Base-by-base conservation (phyloP, 1,284 basidiomycete genomes). In the Leccinum subfulvum region DNA sequence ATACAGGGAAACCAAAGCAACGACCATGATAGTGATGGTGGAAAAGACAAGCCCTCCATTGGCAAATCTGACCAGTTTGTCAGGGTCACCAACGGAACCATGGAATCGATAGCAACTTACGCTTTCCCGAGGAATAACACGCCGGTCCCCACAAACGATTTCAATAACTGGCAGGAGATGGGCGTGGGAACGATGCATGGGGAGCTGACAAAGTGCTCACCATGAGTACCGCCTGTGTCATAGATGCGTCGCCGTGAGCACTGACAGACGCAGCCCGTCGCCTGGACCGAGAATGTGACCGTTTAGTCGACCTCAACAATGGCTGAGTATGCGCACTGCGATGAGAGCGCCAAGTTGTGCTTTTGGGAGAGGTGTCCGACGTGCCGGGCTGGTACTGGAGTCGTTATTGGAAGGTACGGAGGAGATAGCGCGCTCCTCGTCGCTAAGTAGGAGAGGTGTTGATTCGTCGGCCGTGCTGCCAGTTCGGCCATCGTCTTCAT, bases 31-130 rank as follows among this genome's bases (percentile, higher is more conserved):
- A 3, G 92, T 86, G 56, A 94, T 66, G 23, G 86, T 74, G 5
- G 97, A 98, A 76, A 99, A 99, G 47, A 98, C 78, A 58, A 99
- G 83, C 14, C 97, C 96, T 64, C 97, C 97, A 69, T 99, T 99
- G 80, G 88, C 90, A 80, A 99, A 98, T 54, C 92, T 94, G 64
- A 30, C 47, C 3, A n/a, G 60, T 55, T 64, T 64, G 18, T 71
- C 61, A 54, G 52, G 7, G 56, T 61, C 62, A 56, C 30, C 55
- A 51, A 21, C 8, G 30, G 55, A 54, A 57, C 37, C 47, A 47
- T 26, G 11, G 21, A 28, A 56, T 47, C 21, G 23, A 47, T 28
- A 44, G 47, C 4, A 26, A 63, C 58, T 72, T 74, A 89, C 84
- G 90, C 97, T 80, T 95, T 98, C 63, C 95, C 97, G 58, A 99